These are phyloP conservation scores for Solanum ossicruentum DNA, from an alignment of 257 asterid species.

Conservation along the genomic window DNA sequence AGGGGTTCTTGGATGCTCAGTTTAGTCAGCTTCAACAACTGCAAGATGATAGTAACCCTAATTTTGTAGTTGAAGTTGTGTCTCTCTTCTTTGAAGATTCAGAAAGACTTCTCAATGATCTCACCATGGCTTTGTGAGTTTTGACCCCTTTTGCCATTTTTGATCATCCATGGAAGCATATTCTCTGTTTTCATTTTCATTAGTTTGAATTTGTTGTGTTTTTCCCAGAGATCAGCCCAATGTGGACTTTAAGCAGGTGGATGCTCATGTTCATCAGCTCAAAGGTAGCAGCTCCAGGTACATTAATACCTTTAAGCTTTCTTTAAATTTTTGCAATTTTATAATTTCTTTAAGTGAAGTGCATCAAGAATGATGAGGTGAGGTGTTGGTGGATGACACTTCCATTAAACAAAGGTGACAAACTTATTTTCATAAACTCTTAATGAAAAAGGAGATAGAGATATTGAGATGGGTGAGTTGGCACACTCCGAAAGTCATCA, in stretches of 20 bases:
- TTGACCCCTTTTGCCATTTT: not conserved
- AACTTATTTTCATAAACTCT: no score
- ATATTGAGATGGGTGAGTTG: no score
- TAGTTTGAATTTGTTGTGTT: not conserved
- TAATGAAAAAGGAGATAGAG: no score
- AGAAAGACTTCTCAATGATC: constrained; percentile 65
- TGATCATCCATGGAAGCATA: not conserved
- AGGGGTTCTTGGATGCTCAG: constrained; percentile 80
- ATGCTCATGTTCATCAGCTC: constrained; percentile 79
- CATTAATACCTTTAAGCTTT: not conserved
- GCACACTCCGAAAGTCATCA: no score
- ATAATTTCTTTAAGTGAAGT: no score
- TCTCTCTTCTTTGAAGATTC: constrained; percentile 81
- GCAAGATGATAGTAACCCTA: constrained; percentile 87
- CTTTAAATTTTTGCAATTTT: not conserved
- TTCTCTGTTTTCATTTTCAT: not conserved
- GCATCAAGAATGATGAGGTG: no score
- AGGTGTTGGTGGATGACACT: no score
- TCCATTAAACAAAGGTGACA: no score
- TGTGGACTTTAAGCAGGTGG: constrained; percentile 66
- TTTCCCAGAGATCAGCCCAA: constrained; percentile 40
- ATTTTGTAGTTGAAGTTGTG: constrained; percentile 68
- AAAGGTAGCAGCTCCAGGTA: constrained; percentile 96
- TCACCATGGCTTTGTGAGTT: constrained; percentile 49
- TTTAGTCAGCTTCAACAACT: constrained; percentile 68